phyloP scores from a whole-genome alignment of 768 basidiomycete genomes.

The Jaapia argillacea region DNA sequence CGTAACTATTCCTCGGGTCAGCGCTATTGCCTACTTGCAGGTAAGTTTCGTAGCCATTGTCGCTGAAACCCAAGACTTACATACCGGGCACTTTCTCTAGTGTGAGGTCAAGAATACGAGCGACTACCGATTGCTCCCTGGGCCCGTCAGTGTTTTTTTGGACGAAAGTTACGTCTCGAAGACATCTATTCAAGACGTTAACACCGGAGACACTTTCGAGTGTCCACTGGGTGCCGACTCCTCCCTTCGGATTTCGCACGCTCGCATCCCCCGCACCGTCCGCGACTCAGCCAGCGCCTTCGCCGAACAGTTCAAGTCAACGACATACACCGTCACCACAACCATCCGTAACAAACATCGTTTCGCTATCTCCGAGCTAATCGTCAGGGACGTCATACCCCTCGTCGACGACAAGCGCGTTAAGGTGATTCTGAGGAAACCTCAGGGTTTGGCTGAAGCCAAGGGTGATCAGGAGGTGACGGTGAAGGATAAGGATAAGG shows the following conservation, averaged over 20 bases:
- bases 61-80: neutral
- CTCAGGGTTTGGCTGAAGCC: slow-evolving; percentile 34
- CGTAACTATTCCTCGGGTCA: slow-evolving; percentile 39
- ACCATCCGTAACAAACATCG: slow-evolving; percentile 37
- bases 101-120: slow-evolving; percentile 47
- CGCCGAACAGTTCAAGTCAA: slow-evolving; percentile 31
- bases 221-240: slow-evolving; percentile 40
- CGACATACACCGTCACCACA: slow-evolving; percentile 28
- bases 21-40: slow-evolving; percentile 40
- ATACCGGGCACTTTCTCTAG: slow-evolving; percentile 13
- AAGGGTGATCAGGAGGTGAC: slow-evolving; percentile 27
- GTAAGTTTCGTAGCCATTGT: slow-evolving; percentile 15
- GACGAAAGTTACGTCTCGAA: slow-evolving; percentile 50
- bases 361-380: slow-evolving; percentile 31
- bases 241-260: slow-evolving; percentile 25
- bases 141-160: slow-evolving; percentile 42
- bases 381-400: slow-evolving; percentile 38
- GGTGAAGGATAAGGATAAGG: slow-evolving; percentile 17
- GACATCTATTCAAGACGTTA: slow-evolving; percentile 34
- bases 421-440: slow-evolving; percentile 36
- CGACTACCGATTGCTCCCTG: slow-evolving; percentile 45
- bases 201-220: slow-evolving; percentile 33
- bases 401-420: slow-evolving; percentile 20
- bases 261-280: slow-evolving; percentile 26
- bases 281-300: slow-evolving; percentile 30